Evolutionary conservation across 345 rosid species (phyloP).

Genomic region (Aegle marmelos): DNA sequence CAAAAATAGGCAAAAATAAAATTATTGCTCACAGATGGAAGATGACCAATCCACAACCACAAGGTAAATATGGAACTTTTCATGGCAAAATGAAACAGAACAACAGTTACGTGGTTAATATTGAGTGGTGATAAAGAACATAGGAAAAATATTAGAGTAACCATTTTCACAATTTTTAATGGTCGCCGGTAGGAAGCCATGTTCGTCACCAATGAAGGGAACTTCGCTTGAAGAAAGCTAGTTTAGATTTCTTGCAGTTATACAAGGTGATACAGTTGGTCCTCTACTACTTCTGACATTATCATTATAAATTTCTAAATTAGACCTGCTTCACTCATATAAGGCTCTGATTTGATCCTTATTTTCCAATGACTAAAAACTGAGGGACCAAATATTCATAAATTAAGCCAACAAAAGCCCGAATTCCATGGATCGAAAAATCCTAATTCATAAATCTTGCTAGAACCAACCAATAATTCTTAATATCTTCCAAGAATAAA

Average conservation of each 20-base stretch:
- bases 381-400: neutral
- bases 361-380: neutral
- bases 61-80: neutral
- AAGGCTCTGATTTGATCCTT: neutral
- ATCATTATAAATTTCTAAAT: neutral
- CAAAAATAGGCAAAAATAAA: neutral
- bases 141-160: neutral
- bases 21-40: neutral
- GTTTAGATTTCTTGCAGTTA: neutral
- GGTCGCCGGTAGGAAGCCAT: neutral
- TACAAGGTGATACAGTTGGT: neutral
- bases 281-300: neutral
- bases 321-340: neutral
- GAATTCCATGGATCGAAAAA: neutral
- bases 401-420: neutral
- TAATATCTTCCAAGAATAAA: neutral
- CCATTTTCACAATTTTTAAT: neutral
- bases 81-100: neutral
- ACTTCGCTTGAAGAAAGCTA: neutral
- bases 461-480: neutral
- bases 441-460: no score
- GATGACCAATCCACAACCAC: neutral
- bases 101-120: neutral
- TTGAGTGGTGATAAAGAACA: neutral
- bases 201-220: neutral